Base-by-base conservation (phyloP, 192 early-diverging fungal genomes). In the Backusella liffmaniae region DNA sequence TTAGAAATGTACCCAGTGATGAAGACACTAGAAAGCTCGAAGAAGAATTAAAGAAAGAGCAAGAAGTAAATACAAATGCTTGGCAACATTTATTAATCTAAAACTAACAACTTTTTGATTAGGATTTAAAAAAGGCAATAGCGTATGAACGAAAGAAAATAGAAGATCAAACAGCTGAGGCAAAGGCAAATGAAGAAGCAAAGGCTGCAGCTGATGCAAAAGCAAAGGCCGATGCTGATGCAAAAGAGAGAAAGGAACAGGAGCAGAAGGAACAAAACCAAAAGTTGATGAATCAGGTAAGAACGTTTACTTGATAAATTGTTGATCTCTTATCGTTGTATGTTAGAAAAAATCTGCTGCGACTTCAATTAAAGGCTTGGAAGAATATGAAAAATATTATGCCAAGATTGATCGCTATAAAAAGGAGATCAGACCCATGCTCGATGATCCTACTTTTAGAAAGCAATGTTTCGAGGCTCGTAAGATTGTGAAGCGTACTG, bases 331-430 rank as follows among this genome's bases (percentile, higher is more conserved):
- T 26, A 35, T 35, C 36, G 23, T 7, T 42, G 3, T 12, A 9
- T 34, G 23, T 6, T 36, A 72, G 68, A 30, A 44, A 70, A 29
- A 75, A 56, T 75, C 78, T 7, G 26, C 51, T 5, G 53, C 69
- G 23, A 73, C 66, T 1, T 78, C 81, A 5, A 75, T 72, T 0
- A 41, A 67, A 42, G 83, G 73, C 6, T 71, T 84, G 35, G 68
- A 76, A 35, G 77, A 85, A n/a, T 66, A 77, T 41, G 73, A 86
- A 5, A 59, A 67, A 16, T 76, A 72, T 23, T 73, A 79, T 26
- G 68, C 66, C 8, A 36, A 30, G 21, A 67, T 83, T 18, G 75
- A 84, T 8, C 46, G 80, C 13, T 83, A 89, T 42, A 82, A 84
- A 69, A 53, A 77, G 1, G 53, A 56, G 3, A 77, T 90, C 32